Base-by-base conservation (phyloP, 23 red algal species). In the Chondrus crispus region DNA sequence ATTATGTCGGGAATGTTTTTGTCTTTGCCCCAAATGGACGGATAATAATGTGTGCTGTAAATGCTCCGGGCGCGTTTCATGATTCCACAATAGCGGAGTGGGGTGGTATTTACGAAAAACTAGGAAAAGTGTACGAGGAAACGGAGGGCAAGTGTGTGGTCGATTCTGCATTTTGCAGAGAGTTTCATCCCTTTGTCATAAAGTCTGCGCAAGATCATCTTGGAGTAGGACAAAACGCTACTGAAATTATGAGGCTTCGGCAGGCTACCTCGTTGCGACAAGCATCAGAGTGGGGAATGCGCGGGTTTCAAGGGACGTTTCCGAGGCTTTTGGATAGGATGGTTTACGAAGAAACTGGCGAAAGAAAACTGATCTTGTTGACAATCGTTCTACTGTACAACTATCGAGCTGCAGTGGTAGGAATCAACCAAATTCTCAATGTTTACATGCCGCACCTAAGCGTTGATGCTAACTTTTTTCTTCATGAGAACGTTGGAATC, bases 11-110 rank as follows among this genome's bases (percentile, higher is more conserved):
- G 5, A 89, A 77, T 53, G 47, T 89, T 0, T 57, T 74, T 3
- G 24, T 16, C 5, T 89, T 76, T 53, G 33, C 28, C 13, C 69
- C 68, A 19, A 89, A 20, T 2, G 73, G 85, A 10, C n/a, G 11
- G n/a, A 55, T 89, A 29, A 89, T 58, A 19, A 13, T 70, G 6
- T 89, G 85, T 45, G 69, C 39, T 40, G 9, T 89, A 13, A 89
- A 89, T 77, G 68, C 37, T 41, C 49, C 85, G 12, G 70, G 85
- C 11, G 18, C 70, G 4, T 53, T 89, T 3, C 85, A 77, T 37
- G 68, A 75, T 32, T 77, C 70, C 9, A 10, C 1, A 78, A 55
- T 89, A 18, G 46, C 85, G 45, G 85, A 77, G 32, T 29, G 16
- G 1, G 29, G 28, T 5, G 85, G 42, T 6, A 33, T 89, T 9